Percentiles rank a stretch among this genome's conserved stretches.
Evolutionary conservation across 768 basidiomycete species (phyloP).

Genomic region (Rhodosporidiobolus sp.): DNA sequence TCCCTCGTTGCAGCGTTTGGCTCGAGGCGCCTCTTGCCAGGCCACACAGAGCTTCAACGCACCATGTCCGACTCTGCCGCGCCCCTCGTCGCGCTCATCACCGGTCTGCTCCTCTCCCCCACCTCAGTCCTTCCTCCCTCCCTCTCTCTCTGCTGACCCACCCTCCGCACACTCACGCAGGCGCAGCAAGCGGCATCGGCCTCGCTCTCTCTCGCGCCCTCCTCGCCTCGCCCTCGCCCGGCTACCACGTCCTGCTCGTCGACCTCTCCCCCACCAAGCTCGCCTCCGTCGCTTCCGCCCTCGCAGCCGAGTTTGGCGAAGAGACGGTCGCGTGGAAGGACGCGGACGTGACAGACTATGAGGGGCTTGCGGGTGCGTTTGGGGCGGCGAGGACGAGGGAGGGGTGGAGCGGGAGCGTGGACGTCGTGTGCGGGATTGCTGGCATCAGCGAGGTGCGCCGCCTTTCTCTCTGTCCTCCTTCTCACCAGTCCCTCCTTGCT

Average conservation of each 20-base stretch:
- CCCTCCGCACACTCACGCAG: not conserved
- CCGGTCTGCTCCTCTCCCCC: not conserved
- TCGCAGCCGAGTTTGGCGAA: not conserved
- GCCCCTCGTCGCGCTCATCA: not conserved
- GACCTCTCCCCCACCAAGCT: not conserved
- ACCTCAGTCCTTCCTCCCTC: no score
- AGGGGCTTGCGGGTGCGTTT: not conserved
- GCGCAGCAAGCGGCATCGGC: not conserved
- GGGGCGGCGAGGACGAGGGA: not conserved
- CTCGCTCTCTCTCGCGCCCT: not conserved
- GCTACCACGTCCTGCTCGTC: conserved; percentile 6
- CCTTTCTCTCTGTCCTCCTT: no score
- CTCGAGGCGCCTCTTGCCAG: not conserved
- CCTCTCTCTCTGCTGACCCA: not conserved
- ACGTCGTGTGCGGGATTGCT: not conserved
- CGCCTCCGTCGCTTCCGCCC: not conserved
- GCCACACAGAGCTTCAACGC: not conserved
- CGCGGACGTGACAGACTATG: conserved; percentile 9
- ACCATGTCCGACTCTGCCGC: not conserved
- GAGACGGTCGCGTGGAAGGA: not conserved
- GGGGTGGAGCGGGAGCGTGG: not conserved
- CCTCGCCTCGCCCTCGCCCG: not conserved
- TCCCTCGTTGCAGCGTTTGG: not conserved
- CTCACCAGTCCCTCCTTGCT: no score
- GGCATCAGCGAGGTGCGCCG: conserved; percentile 1